Evolutionary conservation across 2,329 filamentous ascomycete genomes (phyloP).

Genomic region (Monosporascus sp.): DNA sequence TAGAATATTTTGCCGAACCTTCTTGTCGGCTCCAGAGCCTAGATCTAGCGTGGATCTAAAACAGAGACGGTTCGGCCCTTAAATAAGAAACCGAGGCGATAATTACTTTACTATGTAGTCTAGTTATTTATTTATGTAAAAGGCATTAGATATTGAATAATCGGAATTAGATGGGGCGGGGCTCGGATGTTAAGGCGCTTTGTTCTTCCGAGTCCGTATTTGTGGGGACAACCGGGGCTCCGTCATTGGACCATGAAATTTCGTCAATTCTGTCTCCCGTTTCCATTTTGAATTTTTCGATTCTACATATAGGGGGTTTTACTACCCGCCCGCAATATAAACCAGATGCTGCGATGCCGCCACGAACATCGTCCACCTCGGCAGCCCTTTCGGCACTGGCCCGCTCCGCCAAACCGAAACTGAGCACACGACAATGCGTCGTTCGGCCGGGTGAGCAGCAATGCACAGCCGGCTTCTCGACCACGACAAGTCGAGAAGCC

Average conservation of each 20-base stretch:
- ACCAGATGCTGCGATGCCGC: conserved; percentile 17
- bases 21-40: too few relatives aligned
- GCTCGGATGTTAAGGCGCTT: background rate
- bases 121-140: too few relatives aligned
- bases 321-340: background rate
- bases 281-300: background rate
- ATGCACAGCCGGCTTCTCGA: conserved; percentile 20
- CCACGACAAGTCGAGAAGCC: conserved; percentile 18
- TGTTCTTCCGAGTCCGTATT: background rate
- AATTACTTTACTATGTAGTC: too few relatives aligned
- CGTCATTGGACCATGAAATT: background rate
- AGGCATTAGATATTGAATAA: too few relatives aligned
- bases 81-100: too few relatives aligned
- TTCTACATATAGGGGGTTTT: background rate
- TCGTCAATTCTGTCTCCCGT: background rate
- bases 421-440: background rate
- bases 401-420: background rate
- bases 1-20: too few relatives aligned
- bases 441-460: conserved; percentile 5
- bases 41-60: too few relatives aligned
- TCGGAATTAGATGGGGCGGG: too few relatives aligned
- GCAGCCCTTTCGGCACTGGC: conserved; percentile 10
- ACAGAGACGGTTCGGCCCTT: too few relatives aligned
- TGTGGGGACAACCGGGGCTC: background rate
- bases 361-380: conserved; percentile 15